A percentile compares a stretch with the other conserved stretches of the same genome.
phyloP scores from a whole-genome alignment of 2,329 filamentous ascomycete genomes.

The Ilyonectria sp. region DNA sequence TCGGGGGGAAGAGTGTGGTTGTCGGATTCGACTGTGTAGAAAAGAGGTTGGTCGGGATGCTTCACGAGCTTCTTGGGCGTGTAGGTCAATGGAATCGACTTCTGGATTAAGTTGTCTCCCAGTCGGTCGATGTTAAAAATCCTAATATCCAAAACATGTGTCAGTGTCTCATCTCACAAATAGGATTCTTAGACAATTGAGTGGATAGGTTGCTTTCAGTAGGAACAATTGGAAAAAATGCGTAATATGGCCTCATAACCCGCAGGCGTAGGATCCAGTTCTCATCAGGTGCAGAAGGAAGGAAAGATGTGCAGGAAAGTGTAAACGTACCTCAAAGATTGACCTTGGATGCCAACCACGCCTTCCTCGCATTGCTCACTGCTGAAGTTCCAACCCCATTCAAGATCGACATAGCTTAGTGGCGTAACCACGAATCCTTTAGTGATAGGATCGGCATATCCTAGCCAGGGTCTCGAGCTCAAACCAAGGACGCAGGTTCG shows the following conservation, averaged over 20 bases:
- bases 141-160: conserved; percentile 57
- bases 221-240: conserved; percentile 93
- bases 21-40: conserved; percentile 95
- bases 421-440: conserved; percentile 94
- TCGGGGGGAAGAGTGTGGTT: conserved; percentile 90
- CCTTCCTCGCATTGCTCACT: conserved; percentile 95
- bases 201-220: conserved; percentile 71
- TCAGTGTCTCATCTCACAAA: conserved; percentile 50
- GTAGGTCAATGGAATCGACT: conserved; percentile 88
- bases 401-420: conserved; percentile 87
- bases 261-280: conserved; percentile 67
- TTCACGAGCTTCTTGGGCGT: conserved; percentile 91
- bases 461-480: conserved; percentile 95
- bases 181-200: conserved; percentile 35
- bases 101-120: conserved; percentile 87
- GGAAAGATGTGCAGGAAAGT: conserved; percentile 51
- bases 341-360: conserved; percentile 93
- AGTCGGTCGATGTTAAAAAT: conserved; percentile 94
- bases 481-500: conserved; percentile 90
- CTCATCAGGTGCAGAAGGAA: conserved; percentile 73
- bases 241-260: conserved; percentile 70
- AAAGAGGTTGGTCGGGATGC: conserved; percentile 89
- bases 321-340: conserved; percentile 82
- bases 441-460: conserved; percentile 90
- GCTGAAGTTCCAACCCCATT: conserved; percentile 97